phyloP scores from a whole-genome alignment of 345 rosid species.

The Aegle marmelos region DNA sequence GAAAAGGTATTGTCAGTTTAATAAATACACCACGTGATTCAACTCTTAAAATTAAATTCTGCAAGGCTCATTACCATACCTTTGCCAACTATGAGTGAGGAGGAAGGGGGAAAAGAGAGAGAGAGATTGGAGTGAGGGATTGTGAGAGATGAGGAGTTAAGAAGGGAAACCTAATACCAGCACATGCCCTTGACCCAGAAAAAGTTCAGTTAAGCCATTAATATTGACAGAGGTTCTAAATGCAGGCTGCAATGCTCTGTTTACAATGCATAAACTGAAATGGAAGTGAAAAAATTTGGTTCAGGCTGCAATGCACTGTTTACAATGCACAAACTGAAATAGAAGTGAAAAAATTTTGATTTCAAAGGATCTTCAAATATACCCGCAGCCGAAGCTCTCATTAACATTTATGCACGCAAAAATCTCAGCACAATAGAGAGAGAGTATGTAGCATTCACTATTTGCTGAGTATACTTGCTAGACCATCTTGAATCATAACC shows the following conservation, averaged over 20 bases:
- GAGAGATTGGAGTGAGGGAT: neutral
- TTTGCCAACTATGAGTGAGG: neutral
- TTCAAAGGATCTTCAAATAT: neutral
- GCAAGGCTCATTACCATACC: neutral
- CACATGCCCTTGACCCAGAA: no score
- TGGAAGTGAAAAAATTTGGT: neutral
- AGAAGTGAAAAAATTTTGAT: neutral
- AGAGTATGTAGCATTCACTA: neutral
- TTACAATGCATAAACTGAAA: neutral
- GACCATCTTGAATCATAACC: neutral
- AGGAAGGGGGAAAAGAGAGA: neutral
- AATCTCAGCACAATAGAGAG: neutral
- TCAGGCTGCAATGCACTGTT: neutral
- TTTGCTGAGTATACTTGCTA: neutral
- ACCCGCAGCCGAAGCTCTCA: neutral
- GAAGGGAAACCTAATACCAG: neutral
- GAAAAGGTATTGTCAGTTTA: neutral
- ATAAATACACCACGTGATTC: neutral
- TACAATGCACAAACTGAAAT: neutral
- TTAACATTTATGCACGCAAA: neutral
- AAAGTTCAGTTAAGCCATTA: neutral
- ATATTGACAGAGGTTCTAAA: neutral
- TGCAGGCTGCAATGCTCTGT: neutral
- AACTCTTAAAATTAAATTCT: neutral
- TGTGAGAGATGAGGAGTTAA: neutral